These are phyloP conservation scores for Cystoderma amianthinum DNA, from an alignment of 768 basidiomycete genomes.

Conservation along the genomic window DNA sequence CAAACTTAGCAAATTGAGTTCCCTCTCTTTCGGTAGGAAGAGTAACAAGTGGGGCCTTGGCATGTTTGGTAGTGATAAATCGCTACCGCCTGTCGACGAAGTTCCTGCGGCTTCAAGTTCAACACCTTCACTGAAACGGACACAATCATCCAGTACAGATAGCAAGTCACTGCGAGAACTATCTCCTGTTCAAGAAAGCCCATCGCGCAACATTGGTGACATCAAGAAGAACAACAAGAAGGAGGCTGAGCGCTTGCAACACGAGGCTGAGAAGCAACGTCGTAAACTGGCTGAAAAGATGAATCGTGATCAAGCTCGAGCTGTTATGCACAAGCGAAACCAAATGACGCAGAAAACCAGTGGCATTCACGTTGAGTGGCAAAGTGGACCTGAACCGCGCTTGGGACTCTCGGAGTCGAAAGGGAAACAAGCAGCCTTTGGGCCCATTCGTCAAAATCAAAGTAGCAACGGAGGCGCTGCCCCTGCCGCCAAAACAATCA, in stretches of 20 bases:
- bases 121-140: slow-evolving; percentile 67
- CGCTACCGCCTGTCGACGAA: slow-evolving; percentile 71
- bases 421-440: slow-evolving; percentile 49
- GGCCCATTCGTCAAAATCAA: slow-evolving; percentile 58
- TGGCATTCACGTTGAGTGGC: slow-evolving; percentile 60
- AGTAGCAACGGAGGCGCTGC: slow-evolving; percentile 28
- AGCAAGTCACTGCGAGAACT: slow-evolving; percentile 57
- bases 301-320: slow-evolving; percentile 83
- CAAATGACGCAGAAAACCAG: slow-evolving; percentile 58
- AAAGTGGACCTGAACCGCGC: slow-evolving; percentile 37
- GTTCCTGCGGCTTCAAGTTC: slow-evolving; percentile 45
- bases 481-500: slow-evolving; percentile 38
- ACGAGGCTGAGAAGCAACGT: slow-evolving; percentile 80
- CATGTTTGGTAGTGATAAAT: slow-evolving; percentile 75
- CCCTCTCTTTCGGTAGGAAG: slow-evolving; percentile 65
- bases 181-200: slow-evolving; percentile 33
- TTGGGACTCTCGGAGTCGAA: slow-evolving; percentile 34
- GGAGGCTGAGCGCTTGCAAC: slow-evolving; percentile 69
- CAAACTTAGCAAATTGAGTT: slow-evolving; percentile 52
- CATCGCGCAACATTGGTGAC: slow-evolving; percentile 39
- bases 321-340: slow-evolving; percentile 87
- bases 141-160: slow-evolving; percentile 73
- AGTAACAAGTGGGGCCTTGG: slow-evolving; percentile 56
- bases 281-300: slow-evolving; percentile 68
- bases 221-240: slow-evolving; percentile 72